A percentile compares a stretch with the other conserved stretches of the same genome.
Conservation (phyloP, 192 early-diverging fungal species). For the Chytriomyces sp. region DNA sequence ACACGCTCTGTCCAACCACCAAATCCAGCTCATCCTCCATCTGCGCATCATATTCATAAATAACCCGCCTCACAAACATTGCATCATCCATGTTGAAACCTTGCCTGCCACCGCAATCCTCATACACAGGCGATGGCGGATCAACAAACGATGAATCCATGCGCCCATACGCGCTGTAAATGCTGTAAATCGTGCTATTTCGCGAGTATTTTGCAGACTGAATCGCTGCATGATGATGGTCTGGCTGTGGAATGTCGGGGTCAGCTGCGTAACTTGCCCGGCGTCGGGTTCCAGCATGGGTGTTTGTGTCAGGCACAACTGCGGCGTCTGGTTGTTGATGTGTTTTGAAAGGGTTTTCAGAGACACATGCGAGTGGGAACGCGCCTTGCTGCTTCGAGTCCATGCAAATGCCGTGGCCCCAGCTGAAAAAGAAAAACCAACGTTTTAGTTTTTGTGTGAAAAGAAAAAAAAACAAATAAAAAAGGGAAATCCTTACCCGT, state of each 20-base stretch:
- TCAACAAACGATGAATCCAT: neutral
- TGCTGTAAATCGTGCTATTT: neutral
- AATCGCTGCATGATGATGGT: too few relatives aligned
- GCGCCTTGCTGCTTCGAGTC: slow-evolving; percentile 53
- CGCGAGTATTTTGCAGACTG: too few relatives aligned
- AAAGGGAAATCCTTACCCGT: slow-evolving; percentile 28
- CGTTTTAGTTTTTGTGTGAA: too few relatives aligned
- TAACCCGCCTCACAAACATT: neutral
- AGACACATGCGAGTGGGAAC: slow-evolving; percentile 58
- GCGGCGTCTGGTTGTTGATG: too few relatives aligned
- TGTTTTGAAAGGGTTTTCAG: neutral
- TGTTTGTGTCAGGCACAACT: too few relatives aligned
- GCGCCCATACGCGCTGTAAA: slow-evolving; percentile 1
- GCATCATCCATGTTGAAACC: neutral
- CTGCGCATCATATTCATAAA: neutral
- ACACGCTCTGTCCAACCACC: neutral
- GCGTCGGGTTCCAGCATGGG: too few relatives aligned
- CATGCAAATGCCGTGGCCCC: slow-evolving; percentile 57
- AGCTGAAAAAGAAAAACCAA: neutral
- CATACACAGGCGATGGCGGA: neutral
- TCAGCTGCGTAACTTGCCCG: too few relatives aligned
- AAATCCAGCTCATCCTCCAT: neutral
- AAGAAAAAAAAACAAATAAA: too few relatives aligned
- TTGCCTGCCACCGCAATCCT: neutral
- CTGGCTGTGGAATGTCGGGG: too few relatives aligned